Conservation (phyloP, 139 green algal species). For the Picochlorum sp. region DNA sequence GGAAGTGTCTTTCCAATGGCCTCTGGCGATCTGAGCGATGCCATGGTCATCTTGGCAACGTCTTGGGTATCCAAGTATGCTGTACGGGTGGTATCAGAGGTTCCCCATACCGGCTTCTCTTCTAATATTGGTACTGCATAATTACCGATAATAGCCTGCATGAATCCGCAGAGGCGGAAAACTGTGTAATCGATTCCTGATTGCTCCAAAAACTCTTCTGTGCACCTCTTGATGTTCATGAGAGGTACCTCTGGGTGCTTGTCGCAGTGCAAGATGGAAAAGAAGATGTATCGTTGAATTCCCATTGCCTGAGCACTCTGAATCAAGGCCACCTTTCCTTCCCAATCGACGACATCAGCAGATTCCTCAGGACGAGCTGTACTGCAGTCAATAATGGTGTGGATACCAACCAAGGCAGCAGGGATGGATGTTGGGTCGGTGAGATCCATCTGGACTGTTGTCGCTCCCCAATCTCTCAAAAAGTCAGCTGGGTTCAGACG, state of each 20-base stretch:
- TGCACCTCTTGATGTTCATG: slow-evolving; percentile 90
- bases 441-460: slow-evolving; percentile 87
- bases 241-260: slow-evolving; percentile 85
- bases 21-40: slow-evolving; percentile 64
- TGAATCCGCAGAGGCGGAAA: slow-evolving; percentile 93
- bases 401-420: slow-evolving; percentile 90
- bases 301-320: slow-evolving; percentile 95
- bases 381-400: slow-evolving; percentile 93
- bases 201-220: slow-evolving; percentile 82
- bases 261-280: slow-evolving; percentile 93
- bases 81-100: slow-evolving; percentile 79
- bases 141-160: slow-evolving; percentile 96
- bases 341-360: slow-evolving; percentile 83
- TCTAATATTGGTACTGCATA: slow-evolving; percentile 98
- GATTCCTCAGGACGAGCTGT: slow-evolving; percentile 93
- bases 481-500: slow-evolving; percentile 92
- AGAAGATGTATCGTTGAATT: slow-evolving; percentile 96
- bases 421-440: slow-evolving; percentile 84
- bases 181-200: slow-evolving; percentile 85
- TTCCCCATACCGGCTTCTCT: slow-evolving; percentile 93
- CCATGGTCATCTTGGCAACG: slow-evolving; percentile 77
- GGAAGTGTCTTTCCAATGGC: slow-evolving; percentile 67
- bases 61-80: slow-evolving; percentile 93
- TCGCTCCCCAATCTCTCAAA: slow-evolving; percentile 95
- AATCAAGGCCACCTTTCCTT: slow-evolving; percentile 96